phyloP scores from a whole-genome alignment of 2,329 filamentous ascomycete species.

The Fusarium irregulare region DNA sequence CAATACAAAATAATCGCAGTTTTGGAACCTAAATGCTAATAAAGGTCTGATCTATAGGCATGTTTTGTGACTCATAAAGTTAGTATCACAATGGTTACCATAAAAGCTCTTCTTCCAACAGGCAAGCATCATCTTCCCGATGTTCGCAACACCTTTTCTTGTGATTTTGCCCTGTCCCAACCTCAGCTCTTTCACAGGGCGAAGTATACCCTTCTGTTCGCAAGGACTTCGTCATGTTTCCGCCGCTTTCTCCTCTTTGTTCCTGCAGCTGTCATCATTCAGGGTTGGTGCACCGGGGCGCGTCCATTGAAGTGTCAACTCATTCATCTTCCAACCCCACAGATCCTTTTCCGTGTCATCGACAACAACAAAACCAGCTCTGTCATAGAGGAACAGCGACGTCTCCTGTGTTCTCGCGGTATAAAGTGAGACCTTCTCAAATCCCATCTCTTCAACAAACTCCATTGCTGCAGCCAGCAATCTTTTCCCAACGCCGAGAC shows the following conservation, averaged over 20 bases:
- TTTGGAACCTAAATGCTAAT: too few relatives aligned
- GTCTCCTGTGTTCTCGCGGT: constrained; percentile 11
- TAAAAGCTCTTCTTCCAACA: too few relatives aligned
- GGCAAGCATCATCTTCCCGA: too few relatives aligned
- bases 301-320: constrained; percentile 28
- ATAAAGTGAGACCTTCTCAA: constrained; percentile 20
- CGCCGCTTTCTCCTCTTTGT: not conserved
- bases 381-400: constrained; percentile 14
- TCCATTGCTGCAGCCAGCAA: constrained; percentile 23
- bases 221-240: not conserved
- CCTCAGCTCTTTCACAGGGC: too few relatives aligned
- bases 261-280: not conserved
- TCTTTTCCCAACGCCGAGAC: constrained; percentile 17
- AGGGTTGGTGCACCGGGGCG: not conserved
- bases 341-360: constrained; percentile 19
- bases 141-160: too few relatives aligned
- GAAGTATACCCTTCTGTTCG: too few relatives aligned
- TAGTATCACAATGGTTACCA: too few relatives aligned
- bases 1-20: too few relatives aligned
- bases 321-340: constrained; percentile 25
- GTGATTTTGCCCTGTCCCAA: too few relatives aligned
- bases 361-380: constrained; percentile 8
- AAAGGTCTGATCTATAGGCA: too few relatives aligned
- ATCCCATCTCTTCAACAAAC: constrained; percentile 10
- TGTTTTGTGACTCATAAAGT: too few relatives aligned